phyloP scores from a whole-genome alignment of 2,329 filamentous ascomycete genomes.

The Penicillium sp. region DNA sequence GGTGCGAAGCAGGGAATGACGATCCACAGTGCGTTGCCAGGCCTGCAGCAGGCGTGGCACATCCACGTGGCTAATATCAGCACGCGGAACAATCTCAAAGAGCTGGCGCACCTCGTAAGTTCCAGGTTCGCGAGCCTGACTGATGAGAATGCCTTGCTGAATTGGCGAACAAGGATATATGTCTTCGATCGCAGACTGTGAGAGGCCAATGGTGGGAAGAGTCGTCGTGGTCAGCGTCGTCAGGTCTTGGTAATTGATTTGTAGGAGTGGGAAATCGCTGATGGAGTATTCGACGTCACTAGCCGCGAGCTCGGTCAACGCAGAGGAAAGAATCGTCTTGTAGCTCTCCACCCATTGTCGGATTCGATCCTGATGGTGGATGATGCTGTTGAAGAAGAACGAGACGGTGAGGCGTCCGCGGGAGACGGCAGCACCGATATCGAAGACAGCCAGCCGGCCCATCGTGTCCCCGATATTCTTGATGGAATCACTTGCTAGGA shows the following conservation, averaged over 20 bases:
- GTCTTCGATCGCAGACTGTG: constrained; percentile 9
- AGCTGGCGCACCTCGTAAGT: constrained; percentile 6
- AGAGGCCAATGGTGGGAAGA: background rate
- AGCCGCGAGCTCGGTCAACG: background rate
- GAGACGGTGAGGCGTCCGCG: background rate
- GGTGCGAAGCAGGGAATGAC: constrained; percentile 14
- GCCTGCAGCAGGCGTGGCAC: constrained; percentile 8
- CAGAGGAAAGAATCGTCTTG: background rate
- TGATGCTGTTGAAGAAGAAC: background rate
- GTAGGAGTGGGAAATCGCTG: constrained; percentile 1
- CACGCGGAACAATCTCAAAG: constrained; percentile 1
- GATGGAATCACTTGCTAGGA: background rate
- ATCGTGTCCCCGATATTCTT: constrained; percentile 1
- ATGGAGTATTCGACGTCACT: background rate
- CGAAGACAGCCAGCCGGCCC: constrained; percentile 1
- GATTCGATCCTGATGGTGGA: background rate
- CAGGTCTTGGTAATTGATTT: constrained; percentile 2
- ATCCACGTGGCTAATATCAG: background rate
- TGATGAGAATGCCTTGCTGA: constrained; percentile 14
- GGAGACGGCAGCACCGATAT: background rate
- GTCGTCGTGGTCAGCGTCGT: background rate
- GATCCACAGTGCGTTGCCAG: constrained; percentile 11
- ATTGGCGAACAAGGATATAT: constrained; percentile 13
- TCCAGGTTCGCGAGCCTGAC: constrained; percentile 7
- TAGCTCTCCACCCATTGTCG: background rate